Evolutionary conservation across 306 rosid genomes (phyloP), one percentile per base, ranked within the genome.

Genomic region (Calophaca sinica): DNA sequence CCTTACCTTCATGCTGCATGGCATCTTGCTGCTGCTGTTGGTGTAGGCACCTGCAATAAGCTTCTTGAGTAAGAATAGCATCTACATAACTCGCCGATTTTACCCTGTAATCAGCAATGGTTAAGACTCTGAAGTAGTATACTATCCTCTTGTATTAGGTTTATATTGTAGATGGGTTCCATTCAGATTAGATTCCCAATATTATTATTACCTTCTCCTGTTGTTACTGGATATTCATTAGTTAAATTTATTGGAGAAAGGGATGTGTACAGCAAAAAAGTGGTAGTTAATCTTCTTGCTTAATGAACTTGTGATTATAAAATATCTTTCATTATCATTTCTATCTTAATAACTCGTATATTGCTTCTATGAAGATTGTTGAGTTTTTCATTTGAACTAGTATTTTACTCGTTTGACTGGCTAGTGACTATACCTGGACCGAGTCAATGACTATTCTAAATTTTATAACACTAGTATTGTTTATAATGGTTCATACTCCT

Each of bases 11-110:
- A 96, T 83, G 97, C 99, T 82, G 98, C 86, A 26, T 96, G 99
- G 99, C 99, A 96, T 84, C 93, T 96, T 57, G 97, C 99, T 51
- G 99, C 99, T 51, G 99, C 99, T 68, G 65, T 96, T 71, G 97
- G 93, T 31, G 97, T 96, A 58, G 85, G 96, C 64, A 87, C 99
- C 76, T 90, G 97, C 88, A 90, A 92, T 73, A 96, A 92, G 86
- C 98, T 96, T 88, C 99, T 96, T 72, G 86, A 90, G 79, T 91
- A 65, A 42, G 59, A 57, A 12, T 52, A 77, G 64, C 57, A 55
- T 57, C 83, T 41, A 15, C 68, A 57, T 38, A 54, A 87, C 42
- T 71, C 62, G 82, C 60, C 74, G 79, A 79, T 15, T 48, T 76
- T 64, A 38, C 62, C 28, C 10, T 79, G 59, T 77, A 46, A 64